These are phyloP conservation scores for Solanum peruvianum DNA, from an alignment of 257 asterid species.

Conservation along the genomic window DNA sequence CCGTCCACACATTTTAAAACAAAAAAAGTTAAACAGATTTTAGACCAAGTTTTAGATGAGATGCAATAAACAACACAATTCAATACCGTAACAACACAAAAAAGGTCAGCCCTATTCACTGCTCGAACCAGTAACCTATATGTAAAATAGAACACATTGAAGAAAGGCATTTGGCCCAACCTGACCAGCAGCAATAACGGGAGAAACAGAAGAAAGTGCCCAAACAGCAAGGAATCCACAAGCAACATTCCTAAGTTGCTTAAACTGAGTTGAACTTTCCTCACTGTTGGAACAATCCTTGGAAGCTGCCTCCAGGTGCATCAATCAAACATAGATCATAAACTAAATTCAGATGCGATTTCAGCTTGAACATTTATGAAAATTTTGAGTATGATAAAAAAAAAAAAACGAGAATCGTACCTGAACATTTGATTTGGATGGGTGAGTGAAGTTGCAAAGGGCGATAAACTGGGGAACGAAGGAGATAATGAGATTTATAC, in stretches of 20 bases:
- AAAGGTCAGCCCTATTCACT: not conserved
- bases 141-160: not conserved
- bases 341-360: not conserved
- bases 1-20: not conserved
- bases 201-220: constrained; percentile 66
- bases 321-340: not conserved
- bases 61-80: not conserved
- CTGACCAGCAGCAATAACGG: constrained; percentile 70
- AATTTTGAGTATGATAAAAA: not conserved
- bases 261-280: constrained; percentile 20
- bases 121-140: not conserved
- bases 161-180: constrained; percentile 1
- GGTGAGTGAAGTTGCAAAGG: constrained; percentile 15
- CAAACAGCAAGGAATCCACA: constrained; percentile 85
- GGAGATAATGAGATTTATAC: constrained; percentile 23
- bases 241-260: constrained; percentile 63
- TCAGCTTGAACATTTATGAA: not conserved
- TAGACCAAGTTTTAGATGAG: not conserved
- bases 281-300: constrained; percentile 16
- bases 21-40: not conserved
- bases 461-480: constrained; percentile 9
- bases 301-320: constrained; percentile 22
- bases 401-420: constrained; percentile 17
- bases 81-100: not conserved
- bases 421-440: constrained; percentile 36